Conservation (phyloP, 2,329 filamentous ascomycete genomes). For the Ceratocystiopsis minuta region DNA sequence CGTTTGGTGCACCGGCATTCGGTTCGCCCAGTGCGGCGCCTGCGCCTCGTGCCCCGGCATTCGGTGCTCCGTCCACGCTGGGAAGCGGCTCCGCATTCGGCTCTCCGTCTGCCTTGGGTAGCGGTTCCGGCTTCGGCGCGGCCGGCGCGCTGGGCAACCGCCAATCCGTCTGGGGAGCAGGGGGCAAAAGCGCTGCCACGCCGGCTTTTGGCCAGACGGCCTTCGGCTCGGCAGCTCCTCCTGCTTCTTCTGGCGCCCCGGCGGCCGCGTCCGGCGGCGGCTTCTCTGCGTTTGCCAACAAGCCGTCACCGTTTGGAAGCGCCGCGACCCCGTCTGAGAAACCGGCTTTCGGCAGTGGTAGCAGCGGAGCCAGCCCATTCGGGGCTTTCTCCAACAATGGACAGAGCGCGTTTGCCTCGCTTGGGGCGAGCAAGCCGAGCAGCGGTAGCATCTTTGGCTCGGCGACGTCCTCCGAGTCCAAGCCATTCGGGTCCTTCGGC, state of each 20-base stretch:
- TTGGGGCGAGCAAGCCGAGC: constrained; percentile 18
- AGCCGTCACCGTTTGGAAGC: constrained; percentile 6
- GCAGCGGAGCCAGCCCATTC: constrained; percentile 8
- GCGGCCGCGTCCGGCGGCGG: constrained; percentile 11
- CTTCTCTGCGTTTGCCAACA: constrained; percentile 11
- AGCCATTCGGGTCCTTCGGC: constrained; percentile 15
- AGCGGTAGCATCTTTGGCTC: constrained; percentile 23
- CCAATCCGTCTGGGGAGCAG: constrained; percentile 14
- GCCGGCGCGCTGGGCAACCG: constrained; percentile 16
- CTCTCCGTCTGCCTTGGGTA: constrained; percentile 15
- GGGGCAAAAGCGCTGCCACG: constrained; percentile 13
- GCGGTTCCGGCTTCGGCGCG: constrained; percentile 18
- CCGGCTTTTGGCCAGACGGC: constrained; percentile 38
- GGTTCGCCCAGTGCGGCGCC: too few species aligned
- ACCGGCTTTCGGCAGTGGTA: neutral
- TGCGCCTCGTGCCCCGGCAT: neutral
- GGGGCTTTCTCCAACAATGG: constrained; percentile 7
- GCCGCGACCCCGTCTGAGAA: constrained; percentile 12
- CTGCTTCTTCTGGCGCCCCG: constrained; percentile 17
- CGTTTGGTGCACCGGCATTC: too few species aligned
- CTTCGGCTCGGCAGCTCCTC: constrained; percentile 23
- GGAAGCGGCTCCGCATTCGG: constrained; percentile 28
- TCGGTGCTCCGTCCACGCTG: constrained; percentile 10
- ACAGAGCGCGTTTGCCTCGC: constrained; percentile 32
- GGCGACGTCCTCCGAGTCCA: constrained; percentile 11